phyloP scores from a whole-genome alignment of 371 early-diverging fungal genomes.

The Mortierella sp. region DNA sequence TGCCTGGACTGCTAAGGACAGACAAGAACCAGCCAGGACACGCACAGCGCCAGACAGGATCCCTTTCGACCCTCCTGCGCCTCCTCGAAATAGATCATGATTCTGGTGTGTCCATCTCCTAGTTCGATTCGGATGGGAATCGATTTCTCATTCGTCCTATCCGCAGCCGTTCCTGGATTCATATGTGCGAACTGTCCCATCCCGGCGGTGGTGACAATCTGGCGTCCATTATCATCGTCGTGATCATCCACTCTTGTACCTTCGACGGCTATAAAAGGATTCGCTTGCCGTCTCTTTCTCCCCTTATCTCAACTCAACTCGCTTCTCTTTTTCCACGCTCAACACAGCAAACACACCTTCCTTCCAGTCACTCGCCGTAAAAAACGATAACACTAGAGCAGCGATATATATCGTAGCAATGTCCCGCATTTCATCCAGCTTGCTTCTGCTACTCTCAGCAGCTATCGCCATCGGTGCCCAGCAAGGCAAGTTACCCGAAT shows the following conservation, averaged over 20 bases:
- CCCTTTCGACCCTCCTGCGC: too few species aligned
- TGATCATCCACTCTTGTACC: not conserved
- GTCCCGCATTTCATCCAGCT: conserved; percentile 25
- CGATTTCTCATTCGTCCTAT: not conserved
- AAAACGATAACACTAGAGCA: not conserved
- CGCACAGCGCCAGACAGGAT: too few species aligned
- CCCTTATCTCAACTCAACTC: not conserved
- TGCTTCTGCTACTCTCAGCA: conserved; percentile 31
- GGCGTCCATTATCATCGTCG: not conserved
- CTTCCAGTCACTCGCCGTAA: not conserved
- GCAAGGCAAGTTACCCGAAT: conserved; percentile 15
- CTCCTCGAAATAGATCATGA: too few species aligned
- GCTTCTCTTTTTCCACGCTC: not conserved
- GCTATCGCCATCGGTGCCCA: conserved; percentile 28
- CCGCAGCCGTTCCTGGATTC: too few species aligned
- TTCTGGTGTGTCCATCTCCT: too few species aligned
- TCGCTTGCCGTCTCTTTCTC: not conserved
- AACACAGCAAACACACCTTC: not conserved
- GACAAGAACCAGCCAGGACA: too few species aligned
- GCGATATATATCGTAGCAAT: not conserved
- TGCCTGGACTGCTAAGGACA: too few species aligned
- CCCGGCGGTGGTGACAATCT: not conserved
- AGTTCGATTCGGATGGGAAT: not conserved
- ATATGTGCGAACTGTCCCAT: not conserved
- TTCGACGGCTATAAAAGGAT: not conserved